Percentiles rank a stretch among this genome's conserved stretches.
Conservation (phyloP, 2,329 filamentous ascomycete genomes). For the Cercospora citrullina region DNA sequence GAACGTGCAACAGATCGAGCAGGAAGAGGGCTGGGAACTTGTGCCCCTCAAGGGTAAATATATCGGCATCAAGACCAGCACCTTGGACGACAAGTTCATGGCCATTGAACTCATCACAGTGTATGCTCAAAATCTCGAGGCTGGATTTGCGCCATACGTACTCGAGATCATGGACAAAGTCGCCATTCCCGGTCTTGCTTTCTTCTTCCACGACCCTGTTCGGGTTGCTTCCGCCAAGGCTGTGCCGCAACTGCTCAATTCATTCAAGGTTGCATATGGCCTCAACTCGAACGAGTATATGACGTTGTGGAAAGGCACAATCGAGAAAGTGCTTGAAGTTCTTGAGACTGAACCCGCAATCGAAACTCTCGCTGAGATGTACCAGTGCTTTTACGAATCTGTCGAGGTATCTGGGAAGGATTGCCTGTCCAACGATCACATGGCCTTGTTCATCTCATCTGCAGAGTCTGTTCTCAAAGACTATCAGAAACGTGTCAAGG, state of each 20-base stretch:
- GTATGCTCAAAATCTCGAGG: constrained; percentile 94
- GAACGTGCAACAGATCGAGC: constrained; percentile 85
- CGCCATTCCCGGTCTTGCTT: constrained; percentile 86
- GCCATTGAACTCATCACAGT: constrained; percentile 98
- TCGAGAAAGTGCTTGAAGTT: constrained; percentile 90
- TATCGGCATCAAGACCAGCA: constrained; percentile 96
- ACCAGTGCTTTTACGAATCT: constrained; percentile 99
- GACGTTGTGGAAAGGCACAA: constrained; percentile 80
- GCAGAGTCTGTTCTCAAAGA: constrained; percentile 85
- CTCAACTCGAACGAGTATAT: constrained; percentile 74
- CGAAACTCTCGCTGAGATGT: constrained; percentile 97
- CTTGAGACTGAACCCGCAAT: constrained; percentile 91
- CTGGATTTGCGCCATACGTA: constrained; percentile 86
- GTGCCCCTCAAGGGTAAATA: constrained; percentile 96
- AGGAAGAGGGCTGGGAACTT: constrained; percentile 96
- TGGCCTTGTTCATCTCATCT: constrained; percentile 83
- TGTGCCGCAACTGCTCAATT: constrained; percentile 87
- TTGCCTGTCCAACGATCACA: constrained; percentile 74
- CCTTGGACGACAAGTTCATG: constrained; percentile 98
- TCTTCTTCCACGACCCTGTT: constrained; percentile 99
- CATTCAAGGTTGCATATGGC: constrained; percentile 90
- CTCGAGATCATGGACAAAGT: constrained; percentile 95
- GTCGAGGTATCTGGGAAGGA: constrained; percentile 89
- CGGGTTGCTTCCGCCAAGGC: constrained; percentile 92
- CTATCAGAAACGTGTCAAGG: constrained; percentile 82